These are phyloP conservation scores for Cryptosporidium tyzzeri DNA, from an alignment of 169 alveolate genomes.

Conservation along the genomic window DNA sequence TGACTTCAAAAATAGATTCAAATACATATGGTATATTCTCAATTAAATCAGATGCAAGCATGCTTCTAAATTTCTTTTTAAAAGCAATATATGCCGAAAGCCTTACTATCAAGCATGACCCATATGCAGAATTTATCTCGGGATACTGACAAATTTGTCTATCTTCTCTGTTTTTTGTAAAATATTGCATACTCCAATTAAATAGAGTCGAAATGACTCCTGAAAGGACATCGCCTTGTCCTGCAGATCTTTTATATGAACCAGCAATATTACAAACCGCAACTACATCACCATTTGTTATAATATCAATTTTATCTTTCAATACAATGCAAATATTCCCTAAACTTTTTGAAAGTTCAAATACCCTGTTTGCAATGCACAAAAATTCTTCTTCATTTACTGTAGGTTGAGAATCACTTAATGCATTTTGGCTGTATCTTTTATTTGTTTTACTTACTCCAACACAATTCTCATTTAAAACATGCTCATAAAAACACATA, in stretches of 20 bases:
- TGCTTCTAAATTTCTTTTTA: slow-evolving; percentile 75
- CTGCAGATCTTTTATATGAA: slow-evolving; percentile 87
- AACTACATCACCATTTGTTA: slow-evolving; percentile 86
- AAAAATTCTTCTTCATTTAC: slow-evolving; percentile 32
- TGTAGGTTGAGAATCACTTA: neutral
- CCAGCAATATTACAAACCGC: slow-evolving; percentile 83
- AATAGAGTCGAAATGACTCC: slow-evolving; percentile 83
- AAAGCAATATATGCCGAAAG: slow-evolving; percentile 76
- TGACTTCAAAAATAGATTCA: slow-evolving; percentile 63
- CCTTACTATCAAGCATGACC: slow-evolving; percentile 76
- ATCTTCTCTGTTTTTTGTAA: neutral
- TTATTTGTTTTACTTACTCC: slow-evolving; percentile 40
- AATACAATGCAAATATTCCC: slow-evolving; percentile 76
- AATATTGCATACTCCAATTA: slow-evolving; percentile 70
- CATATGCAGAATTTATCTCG: slow-evolving; percentile 75
- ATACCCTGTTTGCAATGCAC: slow-evolving; percentile 16
- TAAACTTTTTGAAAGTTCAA: slow-evolving; percentile 22
- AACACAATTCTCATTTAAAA: slow-evolving; percentile 43
- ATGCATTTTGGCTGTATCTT: slow-evolving; percentile 70
- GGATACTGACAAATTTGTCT: slow-evolving; percentile 28
- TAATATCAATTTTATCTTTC: slow-evolving; percentile 87
- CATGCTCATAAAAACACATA: slow-evolving; percentile 60
- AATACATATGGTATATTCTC: slow-evolving; percentile 77
- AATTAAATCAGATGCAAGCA: slow-evolving; percentile 78
- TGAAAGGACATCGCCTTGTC: slow-evolving; percentile 87